Conservation (phyloP, 2,329 filamentous ascomycete genomes). For the Chaetomium strumarium region DNA sequence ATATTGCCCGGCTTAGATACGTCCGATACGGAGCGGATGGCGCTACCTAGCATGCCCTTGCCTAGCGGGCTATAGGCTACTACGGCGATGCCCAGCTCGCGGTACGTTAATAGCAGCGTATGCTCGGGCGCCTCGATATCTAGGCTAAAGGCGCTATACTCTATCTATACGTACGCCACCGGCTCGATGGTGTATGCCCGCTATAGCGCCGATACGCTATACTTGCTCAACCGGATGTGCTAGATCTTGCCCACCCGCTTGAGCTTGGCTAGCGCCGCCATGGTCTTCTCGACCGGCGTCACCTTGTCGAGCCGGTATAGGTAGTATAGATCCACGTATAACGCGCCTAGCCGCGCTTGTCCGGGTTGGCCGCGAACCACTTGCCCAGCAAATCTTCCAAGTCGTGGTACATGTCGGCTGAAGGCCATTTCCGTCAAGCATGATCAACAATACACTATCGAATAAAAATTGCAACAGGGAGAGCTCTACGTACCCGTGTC, state of each 20-base stretch:
- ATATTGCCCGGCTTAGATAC: conserved; percentile 40
- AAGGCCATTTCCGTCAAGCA: too few relatives aligned
- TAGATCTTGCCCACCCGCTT: conserved; percentile 46
- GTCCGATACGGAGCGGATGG: conserved; percentile 38
- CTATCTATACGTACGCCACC: conserved; percentile 45
- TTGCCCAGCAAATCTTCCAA: too few relatives aligned
- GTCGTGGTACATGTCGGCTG: too few relatives aligned
- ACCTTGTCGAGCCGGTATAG: conserved; percentile 30
- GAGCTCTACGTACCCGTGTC: not conserved
- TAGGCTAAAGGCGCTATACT: conserved; percentile 42
- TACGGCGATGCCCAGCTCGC: conserved; percentile 32
- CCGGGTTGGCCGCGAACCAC: too few relatives aligned
- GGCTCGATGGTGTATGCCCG: conserved; percentile 44
- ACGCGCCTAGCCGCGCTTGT: conserved; percentile 1
- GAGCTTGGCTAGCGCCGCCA: conserved; percentile 38
- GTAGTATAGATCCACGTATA: conserved; percentile 14
- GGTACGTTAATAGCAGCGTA: conserved; percentile 44
- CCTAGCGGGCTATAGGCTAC: conserved; percentile 55
- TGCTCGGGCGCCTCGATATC: conserved; percentile 48
- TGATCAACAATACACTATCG: too few relatives aligned
- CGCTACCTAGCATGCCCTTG: conserved; percentile 49
- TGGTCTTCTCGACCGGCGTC: conserved; percentile 45
- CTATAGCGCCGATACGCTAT: conserved; percentile 41
- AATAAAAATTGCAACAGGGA: too few relatives aligned
- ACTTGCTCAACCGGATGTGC: conserved; percentile 44